These are phyloP conservation scores for Sicyos baderoa DNA, from an alignment of 306 rosid genomes.

Conservation along the genomic window DNA sequence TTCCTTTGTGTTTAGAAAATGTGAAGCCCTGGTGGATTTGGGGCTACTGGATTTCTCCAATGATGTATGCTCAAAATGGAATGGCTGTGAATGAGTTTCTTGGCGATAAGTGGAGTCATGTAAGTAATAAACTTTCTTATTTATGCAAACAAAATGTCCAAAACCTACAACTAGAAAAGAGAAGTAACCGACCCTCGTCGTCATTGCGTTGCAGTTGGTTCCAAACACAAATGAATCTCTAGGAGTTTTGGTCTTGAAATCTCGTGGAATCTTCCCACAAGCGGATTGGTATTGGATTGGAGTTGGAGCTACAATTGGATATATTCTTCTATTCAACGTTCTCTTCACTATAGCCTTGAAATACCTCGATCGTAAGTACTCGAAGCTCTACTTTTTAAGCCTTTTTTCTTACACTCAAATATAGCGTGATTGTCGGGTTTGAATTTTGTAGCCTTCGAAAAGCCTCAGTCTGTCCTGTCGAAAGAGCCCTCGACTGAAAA, in stretches of 20 bases:
- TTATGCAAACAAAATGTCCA: not conserved
- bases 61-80: constrained; percentile 35
- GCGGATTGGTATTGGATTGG: constrained; percentile 43
- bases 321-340: constrained; percentile 26
- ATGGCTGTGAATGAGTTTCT: constrained; percentile 33
- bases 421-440: not conserved
- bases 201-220: constrained; percentile 9
- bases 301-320: constrained; percentile 30
- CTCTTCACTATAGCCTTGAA: constrained; percentile 24
- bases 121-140: constrained; percentile 15
- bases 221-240: constrained; percentile 22
- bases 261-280: constrained; percentile 27
- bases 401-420: not conserved
- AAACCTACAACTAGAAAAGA: not conserved
- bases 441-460: constrained; percentile 19
- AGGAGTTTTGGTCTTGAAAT: constrained; percentile 28
- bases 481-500: constrained; percentile 12
- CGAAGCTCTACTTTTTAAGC: not conserved
- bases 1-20: constrained; percentile 18
- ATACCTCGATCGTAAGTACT: constrained; percentile 31
- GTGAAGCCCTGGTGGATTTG: constrained; percentile 38
- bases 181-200: not conserved
- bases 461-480: constrained; percentile 16
- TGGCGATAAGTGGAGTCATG: constrained; percentile 32
- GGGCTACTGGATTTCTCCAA: constrained; percentile 40